Conservation (phyloP, 2,329 filamentous ascomycete species). For the Trichoderma afroharzianum region DNA sequence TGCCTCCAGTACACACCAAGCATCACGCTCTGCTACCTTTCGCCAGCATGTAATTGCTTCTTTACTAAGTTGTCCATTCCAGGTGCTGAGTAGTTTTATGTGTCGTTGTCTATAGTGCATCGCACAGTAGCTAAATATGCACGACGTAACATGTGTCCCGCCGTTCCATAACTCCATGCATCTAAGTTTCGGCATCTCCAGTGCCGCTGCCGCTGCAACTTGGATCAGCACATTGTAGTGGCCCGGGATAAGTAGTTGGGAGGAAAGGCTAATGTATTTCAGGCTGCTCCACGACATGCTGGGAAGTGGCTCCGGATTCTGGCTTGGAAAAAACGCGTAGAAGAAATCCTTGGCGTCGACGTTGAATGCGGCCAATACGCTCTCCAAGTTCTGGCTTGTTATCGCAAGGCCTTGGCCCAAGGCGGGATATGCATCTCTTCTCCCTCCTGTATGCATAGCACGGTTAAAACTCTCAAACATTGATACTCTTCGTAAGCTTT, state of each 20-base stretch:
- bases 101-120: neutral
- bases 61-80: neutral
- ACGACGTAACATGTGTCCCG: neutral
- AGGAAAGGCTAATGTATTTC: neutral
- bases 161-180: neutral
- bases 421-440: neutral
- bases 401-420: neutral
- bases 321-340: neutral
- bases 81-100: neutral
- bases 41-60: neutral
- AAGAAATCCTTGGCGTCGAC: neutral
- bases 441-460: accelerated
- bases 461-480: neutral
- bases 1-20: neutral
- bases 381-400: neutral
- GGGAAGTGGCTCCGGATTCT: neutral
- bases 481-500: neutral
- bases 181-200: neutral
- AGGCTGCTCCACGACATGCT: neutral
- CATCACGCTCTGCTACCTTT: neutral
- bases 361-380: neutral
- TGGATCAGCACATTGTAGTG: neutral
- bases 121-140: neutral
- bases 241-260: neutral
- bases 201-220: neutral